Conservation (phyloP, 768 basidiomycete genomes). For the Strobilomyces echinocephalus region DNA sequence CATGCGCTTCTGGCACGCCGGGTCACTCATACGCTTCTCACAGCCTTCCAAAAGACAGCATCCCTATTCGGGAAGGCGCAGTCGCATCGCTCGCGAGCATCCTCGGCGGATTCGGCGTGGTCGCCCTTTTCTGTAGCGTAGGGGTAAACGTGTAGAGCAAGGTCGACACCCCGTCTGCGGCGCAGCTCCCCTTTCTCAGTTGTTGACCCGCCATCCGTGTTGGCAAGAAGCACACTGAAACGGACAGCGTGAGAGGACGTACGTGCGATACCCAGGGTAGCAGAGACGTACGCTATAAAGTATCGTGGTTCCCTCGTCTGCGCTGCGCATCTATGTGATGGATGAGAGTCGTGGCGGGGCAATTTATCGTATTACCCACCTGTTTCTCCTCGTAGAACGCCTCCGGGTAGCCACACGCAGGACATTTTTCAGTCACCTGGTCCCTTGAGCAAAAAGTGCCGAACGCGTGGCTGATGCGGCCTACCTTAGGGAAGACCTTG, state of each 20-base stretch:
- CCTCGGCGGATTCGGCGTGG: conserved; percentile 84
- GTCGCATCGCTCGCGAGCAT: conserved; percentile 71
- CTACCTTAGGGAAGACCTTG: conserved; percentile 62
- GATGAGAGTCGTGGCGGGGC: background rate
- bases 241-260: conserved; percentile 6
- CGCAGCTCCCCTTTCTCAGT: conserved; percentile 35
- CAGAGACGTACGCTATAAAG: conserved; percentile 79
- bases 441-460: background rate
- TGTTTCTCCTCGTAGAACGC: conserved; percentile 89
- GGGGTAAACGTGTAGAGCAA: conserved; percentile 28
- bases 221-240: conserved; percentile 68
- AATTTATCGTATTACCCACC: conserved; percentile 34
- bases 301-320: conserved; percentile 92
- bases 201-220: conserved; percentile 80
- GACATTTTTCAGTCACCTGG: conserved; percentile 88
- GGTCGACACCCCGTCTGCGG: conserved; percentile 1
- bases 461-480: conserved; percentile 31
- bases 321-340: conserved; percentile 64
- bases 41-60: conserved; percentile 73
- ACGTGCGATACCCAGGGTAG: background rate
- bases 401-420: conserved; percentile 77
- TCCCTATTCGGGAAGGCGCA: conserved; percentile 61
- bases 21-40: conserved; percentile 8
- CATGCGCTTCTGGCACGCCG: background rate
- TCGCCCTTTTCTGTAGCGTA: conserved; percentile 63